These are phyloP conservation scores for Colletotrichum kahawae DNA, from an alignment of 2,329 filamentous ascomycete species.

Conservation along the genomic window DNA sequence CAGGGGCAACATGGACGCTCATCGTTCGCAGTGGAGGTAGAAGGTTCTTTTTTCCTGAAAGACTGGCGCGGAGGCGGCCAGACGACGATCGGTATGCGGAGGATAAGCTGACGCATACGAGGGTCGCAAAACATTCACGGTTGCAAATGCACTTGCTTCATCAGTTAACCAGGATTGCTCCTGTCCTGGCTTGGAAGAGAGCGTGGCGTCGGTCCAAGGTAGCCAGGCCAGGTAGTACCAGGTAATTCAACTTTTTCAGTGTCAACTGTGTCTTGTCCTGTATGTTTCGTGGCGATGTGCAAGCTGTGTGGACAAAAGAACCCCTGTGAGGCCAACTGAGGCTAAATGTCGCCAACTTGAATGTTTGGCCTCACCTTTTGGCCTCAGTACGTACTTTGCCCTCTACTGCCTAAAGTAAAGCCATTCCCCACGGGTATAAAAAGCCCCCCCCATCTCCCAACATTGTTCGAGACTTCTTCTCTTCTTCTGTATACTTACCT, in stretches of 20 bases:
- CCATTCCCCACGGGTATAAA: not conserved
- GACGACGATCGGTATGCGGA: conserved; percentile 1
- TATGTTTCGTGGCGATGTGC: not conserved
- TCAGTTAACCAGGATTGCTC: not conserved
- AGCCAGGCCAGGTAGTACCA: conserved; percentile 17
- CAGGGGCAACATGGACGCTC: not conserved
- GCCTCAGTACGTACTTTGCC: not conserved
- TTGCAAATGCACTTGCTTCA: conserved; percentile 6
- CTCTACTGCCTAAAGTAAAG: not conserved
- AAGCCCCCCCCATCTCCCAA: no score
- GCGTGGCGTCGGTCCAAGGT: conserved; percentile 16
- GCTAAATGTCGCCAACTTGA: not conserved
- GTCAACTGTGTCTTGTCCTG: not conserved
- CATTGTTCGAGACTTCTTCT: not conserved
- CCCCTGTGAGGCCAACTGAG: not conserved
- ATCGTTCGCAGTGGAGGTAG: not conserved
- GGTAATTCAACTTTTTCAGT: conserved; percentile 15
- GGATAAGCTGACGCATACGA: not conserved
- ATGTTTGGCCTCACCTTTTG: not conserved
- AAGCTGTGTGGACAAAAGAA: not conserved
- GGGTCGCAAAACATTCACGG: not conserved
- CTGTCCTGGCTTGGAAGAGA: conserved; percentile 4
- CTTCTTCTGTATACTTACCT: conserved; percentile 4
- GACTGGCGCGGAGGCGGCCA: not conserved
- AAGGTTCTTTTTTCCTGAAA: not conserved